phyloP scores from a whole-genome alignment of 768 basidiomycete genomes.

The Tylopilus sp. region DNA sequence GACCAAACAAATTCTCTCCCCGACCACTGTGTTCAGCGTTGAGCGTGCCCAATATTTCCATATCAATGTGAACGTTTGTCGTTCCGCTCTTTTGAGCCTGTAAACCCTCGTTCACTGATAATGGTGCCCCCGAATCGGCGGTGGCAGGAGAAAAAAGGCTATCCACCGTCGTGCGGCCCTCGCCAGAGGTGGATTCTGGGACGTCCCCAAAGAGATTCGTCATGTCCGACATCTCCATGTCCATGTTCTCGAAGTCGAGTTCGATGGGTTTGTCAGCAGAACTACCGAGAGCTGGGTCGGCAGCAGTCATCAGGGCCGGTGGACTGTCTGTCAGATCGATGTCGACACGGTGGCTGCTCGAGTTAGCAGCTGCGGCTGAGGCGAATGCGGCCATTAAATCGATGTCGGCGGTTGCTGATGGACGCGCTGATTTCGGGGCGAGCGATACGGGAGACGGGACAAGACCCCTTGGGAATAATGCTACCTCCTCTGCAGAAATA shows the following conservation, averaged over 20 bases:
- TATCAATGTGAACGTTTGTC: slow-evolving; percentile 26
- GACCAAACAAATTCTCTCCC: slow-evolving; percentile 21
- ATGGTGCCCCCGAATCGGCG: slow-evolving; percentile 18
- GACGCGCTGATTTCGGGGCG: slow-evolving; percentile 74
- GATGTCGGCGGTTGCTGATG: slow-evolving; percentile 51
- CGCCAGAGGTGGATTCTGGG: slow-evolving; percentile 34
- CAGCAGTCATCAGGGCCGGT: slow-evolving; percentile 19
- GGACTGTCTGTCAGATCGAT: slow-evolving; percentile 56
- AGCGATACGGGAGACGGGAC: slow-evolving; percentile 74
- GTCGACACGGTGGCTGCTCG: slow-evolving; percentile 35
- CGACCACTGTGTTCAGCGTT: slow-evolving; percentile 20
- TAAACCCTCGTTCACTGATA: slow-evolving; percentile 13
- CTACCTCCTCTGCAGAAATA: slow-evolving; percentile 60
- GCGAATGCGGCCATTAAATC: slow-evolving; percentile 67
- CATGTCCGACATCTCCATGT: slow-evolving; percentile 54
- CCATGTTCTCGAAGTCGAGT: slow-evolving; percentile 66
- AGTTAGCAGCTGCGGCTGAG: slow-evolving; percentile 36
- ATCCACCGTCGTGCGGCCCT: slow-evolving; percentile 37
- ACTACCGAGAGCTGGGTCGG: slow-evolving; percentile 45
- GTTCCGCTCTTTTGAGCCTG: slow-evolving; percentile 18
- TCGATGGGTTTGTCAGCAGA: slow-evolving; percentile 82
- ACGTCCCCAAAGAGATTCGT: slow-evolving; percentile 55
- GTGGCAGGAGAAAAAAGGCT: slow-evolving; percentile 51
- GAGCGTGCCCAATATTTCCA: slow-evolving; percentile 36
- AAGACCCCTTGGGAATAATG: slow-evolving; percentile 55